Percentiles rank a stretch among this genome's conserved stretches.
Conservation (phyloP, 257 asterid genomes). For the Ligustrum vulgare region DNA sequence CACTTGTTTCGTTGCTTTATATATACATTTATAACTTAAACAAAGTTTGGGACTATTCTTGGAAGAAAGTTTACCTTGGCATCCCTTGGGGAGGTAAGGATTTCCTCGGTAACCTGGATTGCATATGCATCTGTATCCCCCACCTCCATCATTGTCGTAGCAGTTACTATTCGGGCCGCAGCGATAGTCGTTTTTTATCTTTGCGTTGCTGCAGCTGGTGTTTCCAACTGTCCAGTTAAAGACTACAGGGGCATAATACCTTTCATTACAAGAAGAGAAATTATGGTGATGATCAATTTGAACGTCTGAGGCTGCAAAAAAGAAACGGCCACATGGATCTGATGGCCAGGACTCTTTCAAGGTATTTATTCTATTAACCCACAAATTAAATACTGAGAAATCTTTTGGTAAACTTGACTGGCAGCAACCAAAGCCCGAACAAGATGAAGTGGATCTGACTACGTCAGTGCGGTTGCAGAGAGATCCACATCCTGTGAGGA, state of each 20-base stretch:
- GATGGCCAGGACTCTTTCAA: constrained; percentile 15
- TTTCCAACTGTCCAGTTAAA: constrained; percentile 31
- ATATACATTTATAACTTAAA: background rate
- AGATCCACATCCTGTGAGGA: constrained; percentile 26
- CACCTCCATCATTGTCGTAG: constrained; percentile 2
- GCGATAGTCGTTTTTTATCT: background rate
- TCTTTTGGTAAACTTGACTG: constrained; percentile 2
- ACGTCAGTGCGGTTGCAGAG: constrained; percentile 14
- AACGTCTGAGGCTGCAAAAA: constrained; percentile 16
- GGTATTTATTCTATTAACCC: constrained; percentile 23
- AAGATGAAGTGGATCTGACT: constrained; percentile 6
- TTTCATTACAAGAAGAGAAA: background rate
- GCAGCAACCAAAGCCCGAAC: constrained; percentile 33
- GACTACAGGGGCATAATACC: background rate
- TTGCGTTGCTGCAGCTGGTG: constrained; percentile 18
- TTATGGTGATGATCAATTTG: background rate
- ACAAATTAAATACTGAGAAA: background rate
- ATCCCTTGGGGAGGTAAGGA: constrained; percentile 38
- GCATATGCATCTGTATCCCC: constrained; percentile 33
- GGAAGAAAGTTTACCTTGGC: constrained; percentile 33
- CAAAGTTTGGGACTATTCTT: background rate
- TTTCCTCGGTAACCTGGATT: constrained; percentile 34
- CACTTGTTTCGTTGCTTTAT: background rate
- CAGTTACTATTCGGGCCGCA: constrained; percentile 26
- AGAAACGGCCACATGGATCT: constrained; percentile 12